Conservation (phyloP, 805 yeast species). For the Nakazawaea populi region DNA sequence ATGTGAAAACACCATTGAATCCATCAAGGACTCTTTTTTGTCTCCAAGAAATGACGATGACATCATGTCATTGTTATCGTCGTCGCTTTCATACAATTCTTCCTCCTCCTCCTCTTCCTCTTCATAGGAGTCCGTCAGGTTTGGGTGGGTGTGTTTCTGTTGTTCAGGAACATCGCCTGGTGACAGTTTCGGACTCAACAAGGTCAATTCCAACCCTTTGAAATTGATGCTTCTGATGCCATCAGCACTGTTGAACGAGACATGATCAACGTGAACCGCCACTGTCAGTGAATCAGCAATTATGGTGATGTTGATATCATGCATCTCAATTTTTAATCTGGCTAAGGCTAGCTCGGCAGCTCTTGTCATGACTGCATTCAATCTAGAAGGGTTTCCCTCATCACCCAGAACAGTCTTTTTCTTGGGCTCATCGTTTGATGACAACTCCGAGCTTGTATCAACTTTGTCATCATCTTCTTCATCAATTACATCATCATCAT, state of each 20-base stretch:
- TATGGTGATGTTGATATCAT: constrained; percentile 40
- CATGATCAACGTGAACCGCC: constrained; percentile 26
- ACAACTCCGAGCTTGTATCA: constrained; percentile 3
- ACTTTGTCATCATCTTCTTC: constrained; percentile 20
- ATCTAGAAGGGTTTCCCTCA: constrained; percentile 22
- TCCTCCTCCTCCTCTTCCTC: constrained; percentile 10
- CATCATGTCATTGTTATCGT: constrained; percentile 25
- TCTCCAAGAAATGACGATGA: constrained; percentile 19
- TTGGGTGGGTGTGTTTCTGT: neutral
- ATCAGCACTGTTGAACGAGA: constrained; percentile 32
- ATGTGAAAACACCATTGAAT: constrained; percentile 61
- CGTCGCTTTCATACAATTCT: constrained; percentile 19
- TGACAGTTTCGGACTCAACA: constrained; percentile 33
- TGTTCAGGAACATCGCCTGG: constrained; percentile 18
- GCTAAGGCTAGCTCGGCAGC: constrained; percentile 67
- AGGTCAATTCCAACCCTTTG: constrained; percentile 32
- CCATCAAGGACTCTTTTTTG: constrained; percentile 28
- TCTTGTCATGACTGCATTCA: constrained; percentile 52
- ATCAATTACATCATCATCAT: constrained; percentile 22
- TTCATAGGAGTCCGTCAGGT: neutral
- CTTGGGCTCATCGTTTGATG: neutral
- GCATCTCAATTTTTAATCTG: constrained; percentile 46
- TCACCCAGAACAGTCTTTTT: constrained; percentile 4
- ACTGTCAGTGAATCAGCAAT: constrained; percentile 38
- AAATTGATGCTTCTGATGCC: constrained; percentile 38